Evolutionary conservation across 176 grass and related monocot genomes (phyloP).

Genomic region (Musa beccarii): DNA sequence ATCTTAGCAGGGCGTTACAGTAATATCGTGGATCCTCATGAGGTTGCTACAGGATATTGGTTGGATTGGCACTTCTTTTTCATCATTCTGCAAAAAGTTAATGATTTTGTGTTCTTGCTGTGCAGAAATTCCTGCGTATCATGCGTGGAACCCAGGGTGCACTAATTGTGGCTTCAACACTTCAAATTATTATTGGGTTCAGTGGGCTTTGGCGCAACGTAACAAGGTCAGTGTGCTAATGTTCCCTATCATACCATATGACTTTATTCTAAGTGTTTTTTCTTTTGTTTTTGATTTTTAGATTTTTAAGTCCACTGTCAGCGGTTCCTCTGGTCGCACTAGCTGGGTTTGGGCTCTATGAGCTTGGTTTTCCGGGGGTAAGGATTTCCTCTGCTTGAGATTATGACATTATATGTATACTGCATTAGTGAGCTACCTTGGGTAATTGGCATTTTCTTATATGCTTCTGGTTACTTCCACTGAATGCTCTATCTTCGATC

Average conservation of each 20-base stretch:
- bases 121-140: slow-evolving; percentile 80
- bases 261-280: not conserved
- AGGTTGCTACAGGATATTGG: slow-evolving; percentile 29
- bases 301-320: slow-evolving; percentile 49
- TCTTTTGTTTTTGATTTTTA: not conserved
- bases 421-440: not conserved
- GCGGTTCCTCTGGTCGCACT: slow-evolving; percentile 81
- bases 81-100: not conserved
- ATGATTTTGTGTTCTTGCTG: slow-evolving; percentile 18
- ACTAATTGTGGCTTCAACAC: slow-evolving; percentile 60
- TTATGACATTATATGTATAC: not conserved
- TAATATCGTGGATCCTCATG: slow-evolving; percentile 54
- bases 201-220: slow-evolving; percentile 98
- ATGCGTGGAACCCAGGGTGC: slow-evolving; percentile 94
- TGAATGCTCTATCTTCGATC: too few relatives aligned
- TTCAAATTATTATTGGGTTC: slow-evolving; percentile 92
- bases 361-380: slow-evolving; percentile 97
- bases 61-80: not conserved
- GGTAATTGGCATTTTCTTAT: too few relatives aligned
- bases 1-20: slow-evolving; percentile 77
- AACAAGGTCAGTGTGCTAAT: slow-evolving; percentile 38
- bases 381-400: slow-evolving; percentile 7
- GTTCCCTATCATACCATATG: not conserved
- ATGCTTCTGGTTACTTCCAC: too few relatives aligned
- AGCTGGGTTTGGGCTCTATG: slow-evolving; percentile 91